A percentile compares a stretch with the other conserved stretches of the same genome.
phyloP scores from a whole-genome alignment of 805 yeast genomes.

The Metschnikowia orientalis region DNA sequence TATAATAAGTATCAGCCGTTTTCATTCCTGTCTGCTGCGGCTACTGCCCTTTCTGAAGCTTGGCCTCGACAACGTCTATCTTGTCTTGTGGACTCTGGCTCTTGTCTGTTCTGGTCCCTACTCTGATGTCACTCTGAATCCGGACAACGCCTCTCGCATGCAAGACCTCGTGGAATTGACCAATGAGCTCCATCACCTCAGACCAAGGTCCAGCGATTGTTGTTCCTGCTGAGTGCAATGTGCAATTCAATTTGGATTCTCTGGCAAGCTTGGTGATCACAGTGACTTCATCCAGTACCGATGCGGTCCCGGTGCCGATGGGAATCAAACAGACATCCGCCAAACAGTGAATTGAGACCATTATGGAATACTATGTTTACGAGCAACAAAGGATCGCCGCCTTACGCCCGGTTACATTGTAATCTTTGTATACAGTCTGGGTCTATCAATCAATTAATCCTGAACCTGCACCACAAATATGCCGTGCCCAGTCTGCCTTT shows the following conservation, averaged over 20 bases:
- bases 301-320: constrained; percentile 72
- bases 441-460: too few relatives aligned
- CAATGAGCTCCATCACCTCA: constrained; percentile 75
- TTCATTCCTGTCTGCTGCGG: too few relatives aligned
- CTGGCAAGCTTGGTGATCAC: constrained; percentile 61
- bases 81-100: constrained; percentile 69
- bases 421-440: too few relatives aligned
- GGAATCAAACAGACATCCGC: constrained; percentile 89
- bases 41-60: constrained; percentile 25
- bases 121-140: constrained; percentile 80
- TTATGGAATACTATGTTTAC: constrained; percentile 3
- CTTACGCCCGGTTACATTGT: too few relatives aligned
- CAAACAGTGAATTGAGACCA: constrained; percentile 56
- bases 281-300: constrained; percentile 79
- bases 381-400: too few relatives aligned
- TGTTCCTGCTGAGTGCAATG: constrained; percentile 89
- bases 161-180: constrained; percentile 66
- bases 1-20: too few relatives aligned
- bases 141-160: constrained; percentile 69
- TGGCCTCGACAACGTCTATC: constrained; percentile 57
- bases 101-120: constrained; percentile 82
- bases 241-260: constrained; percentile 57
- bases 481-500: too few relatives aligned
- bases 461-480: background rate
- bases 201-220: constrained; percentile 93